Percentiles rank a stretch among this genome's conserved stretches.
Evolutionary conservation across 1,139 yeast species (phyloP).

Genomic region (Yamadazyma mexicana): DNA sequence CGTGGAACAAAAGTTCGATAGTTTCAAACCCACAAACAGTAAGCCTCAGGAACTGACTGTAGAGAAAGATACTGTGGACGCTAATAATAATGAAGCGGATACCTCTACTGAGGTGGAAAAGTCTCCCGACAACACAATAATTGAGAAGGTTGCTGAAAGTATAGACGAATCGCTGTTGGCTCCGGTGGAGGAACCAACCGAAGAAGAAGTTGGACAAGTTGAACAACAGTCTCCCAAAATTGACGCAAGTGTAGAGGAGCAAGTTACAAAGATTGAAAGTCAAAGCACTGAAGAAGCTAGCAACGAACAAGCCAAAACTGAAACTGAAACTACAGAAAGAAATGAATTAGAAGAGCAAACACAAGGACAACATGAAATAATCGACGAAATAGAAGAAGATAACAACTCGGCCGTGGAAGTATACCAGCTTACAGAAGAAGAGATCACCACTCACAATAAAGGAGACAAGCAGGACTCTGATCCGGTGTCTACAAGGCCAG

Average conservation of each 20-base stretch:
- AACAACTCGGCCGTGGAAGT: constrained; percentile 12
- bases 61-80: not conserved
- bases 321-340: not conserved
- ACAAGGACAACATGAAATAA: not conserved
- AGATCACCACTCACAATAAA: constrained; percentile 10
- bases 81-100: not conserved
- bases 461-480: not conserved
- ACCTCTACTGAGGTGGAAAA: not conserved
- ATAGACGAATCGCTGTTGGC: too few species aligned
- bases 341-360: not conserved
- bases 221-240: too few species aligned
- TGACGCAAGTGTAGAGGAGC: too few species aligned
- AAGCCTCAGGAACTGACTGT: not conserved
- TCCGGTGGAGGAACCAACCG: too few species aligned
- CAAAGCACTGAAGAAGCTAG: too few species aligned
- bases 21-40: constrained; percentile 6
- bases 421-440: constrained; percentile 15
- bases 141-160: not conserved
- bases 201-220: not conserved
- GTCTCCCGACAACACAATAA: not conserved
- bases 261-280: too few species aligned
- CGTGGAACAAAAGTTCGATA: constrained; percentile 10
- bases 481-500: not conserved
- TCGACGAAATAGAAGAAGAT: constrained; percentile 9
- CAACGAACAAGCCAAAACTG: too few species aligned